Conservation (phyloP, 1,284 basidiomycete genomes). For the Dichomitus squalens region DNA sequence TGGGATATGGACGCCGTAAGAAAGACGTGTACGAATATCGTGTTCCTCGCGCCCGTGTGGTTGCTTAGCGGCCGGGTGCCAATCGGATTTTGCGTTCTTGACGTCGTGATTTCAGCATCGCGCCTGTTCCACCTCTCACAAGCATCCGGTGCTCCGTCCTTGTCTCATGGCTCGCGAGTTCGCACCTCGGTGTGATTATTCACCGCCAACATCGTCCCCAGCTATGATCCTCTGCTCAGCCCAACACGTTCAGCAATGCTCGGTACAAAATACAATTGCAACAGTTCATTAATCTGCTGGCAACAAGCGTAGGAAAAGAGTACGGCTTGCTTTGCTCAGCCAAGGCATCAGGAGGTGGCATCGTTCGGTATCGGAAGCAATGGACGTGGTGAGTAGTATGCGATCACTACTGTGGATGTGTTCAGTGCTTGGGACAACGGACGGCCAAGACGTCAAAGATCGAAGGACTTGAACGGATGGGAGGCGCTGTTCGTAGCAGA, state of each 20-base stretch:
- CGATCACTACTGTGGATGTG: no score
- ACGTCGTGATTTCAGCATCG: background rate
- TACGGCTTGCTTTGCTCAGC: no score
- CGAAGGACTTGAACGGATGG: no score
- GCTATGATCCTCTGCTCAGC: background rate
- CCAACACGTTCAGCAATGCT: background rate
- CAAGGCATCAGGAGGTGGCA: no score
- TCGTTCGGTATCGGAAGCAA: no score
- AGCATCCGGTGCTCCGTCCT: background rate
- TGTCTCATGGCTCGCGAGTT: background rate
- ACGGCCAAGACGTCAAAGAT: no score
- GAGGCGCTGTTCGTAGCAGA: no score
- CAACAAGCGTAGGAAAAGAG: no score
- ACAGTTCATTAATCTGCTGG: no score
- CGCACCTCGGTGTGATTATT: background rate
- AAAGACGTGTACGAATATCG: conserved; percentile 14
- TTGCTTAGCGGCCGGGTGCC: background rate
- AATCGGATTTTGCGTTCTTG: background rate
- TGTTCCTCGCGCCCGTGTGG: background rate
- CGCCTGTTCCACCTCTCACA: background rate
- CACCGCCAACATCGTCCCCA: background rate
- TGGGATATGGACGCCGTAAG: conserved; percentile 1
- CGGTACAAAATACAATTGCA: no score
- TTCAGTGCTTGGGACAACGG: no score
- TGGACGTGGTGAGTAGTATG: no score